These are phyloP conservation scores for Fragilaria crotonensis DNA, from an alignment of 108 stramenopile genomes.

Conservation along the genomic window DNA sequence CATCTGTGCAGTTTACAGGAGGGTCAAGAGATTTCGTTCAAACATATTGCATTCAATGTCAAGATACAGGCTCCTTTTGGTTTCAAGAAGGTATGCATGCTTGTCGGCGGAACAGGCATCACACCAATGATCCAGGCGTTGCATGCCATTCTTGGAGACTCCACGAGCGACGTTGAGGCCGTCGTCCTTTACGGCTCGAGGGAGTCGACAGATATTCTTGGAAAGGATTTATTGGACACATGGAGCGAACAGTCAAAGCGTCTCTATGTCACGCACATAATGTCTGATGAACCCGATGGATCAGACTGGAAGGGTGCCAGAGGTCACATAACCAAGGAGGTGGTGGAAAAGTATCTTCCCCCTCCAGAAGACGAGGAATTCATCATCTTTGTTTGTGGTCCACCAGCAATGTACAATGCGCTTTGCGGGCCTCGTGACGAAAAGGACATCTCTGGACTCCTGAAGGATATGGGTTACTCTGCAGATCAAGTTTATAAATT, in stretches of 20 bases:
- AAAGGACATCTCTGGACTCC: constrained; percentile 68
- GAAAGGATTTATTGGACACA: constrained; percentile 62
- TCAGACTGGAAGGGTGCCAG: constrained; percentile 55
- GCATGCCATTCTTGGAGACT: constrained; percentile 81
- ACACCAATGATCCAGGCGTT: constrained; percentile 96
- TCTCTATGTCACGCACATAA: constrained; percentile 57
- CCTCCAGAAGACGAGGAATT: constrained; percentile 43
- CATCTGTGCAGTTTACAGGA: constrained; percentile 42
- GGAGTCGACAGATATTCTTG: constrained; percentile 74
- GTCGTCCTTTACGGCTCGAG: constrained; percentile 77
- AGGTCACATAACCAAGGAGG: constrained; percentile 66
- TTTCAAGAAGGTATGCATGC: constrained; percentile 83
- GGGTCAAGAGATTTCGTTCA: constrained; percentile 50
- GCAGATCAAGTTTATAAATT: constrained; percentile 92
- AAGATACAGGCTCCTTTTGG: constrained; percentile 79
- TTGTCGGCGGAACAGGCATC: constrained; percentile 97
- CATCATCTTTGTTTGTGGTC: constrained; percentile 92
- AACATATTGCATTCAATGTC: constrained; percentile 83
- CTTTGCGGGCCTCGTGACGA: constrained; percentile 81
- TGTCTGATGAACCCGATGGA: constrained; percentile 64
- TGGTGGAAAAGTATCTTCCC: constrained; percentile 58
- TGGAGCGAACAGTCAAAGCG: constrained; percentile 39
- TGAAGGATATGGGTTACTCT: constrained; percentile 82
- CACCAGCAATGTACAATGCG: constrained; percentile 85
- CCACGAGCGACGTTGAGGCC: background rate